Evolutionary conservation across 2,329 filamentous ascomycete species (phyloP), one percentile per base, ranked within the genome.

Genomic region (Fusarium sp.): DNA sequence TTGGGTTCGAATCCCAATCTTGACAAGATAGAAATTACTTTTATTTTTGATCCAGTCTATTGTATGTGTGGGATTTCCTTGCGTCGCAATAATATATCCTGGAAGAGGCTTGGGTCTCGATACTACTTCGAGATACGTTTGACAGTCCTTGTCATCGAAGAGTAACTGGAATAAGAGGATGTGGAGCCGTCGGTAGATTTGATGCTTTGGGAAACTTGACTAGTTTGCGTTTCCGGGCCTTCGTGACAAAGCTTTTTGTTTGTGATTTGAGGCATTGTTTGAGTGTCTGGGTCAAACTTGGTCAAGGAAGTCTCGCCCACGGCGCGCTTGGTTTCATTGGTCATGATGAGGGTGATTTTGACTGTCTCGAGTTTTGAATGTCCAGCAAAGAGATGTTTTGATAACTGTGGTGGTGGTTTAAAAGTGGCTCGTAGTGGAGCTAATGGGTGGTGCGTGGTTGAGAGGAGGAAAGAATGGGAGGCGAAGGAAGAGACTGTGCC

Each of bases 1-100:
- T 37, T 37, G 34, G 34, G 34, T 37, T 37, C 34, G 34, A 37
- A 37, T 37, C 34, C 34, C 34, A 37, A 37, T 37, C 34, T 37
- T 37, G 34, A 37, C 34, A 37, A 34, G 4, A 30, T 8, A 5
- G 1, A 4, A 34, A n/a, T 11, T 11, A 3, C 18, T 34, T 34
- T 32, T 32, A 6, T 37, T 34, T 18, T 10, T 34, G 2, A 10
- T 34, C 32, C 24, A 25, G 6, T 7, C 6, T 25, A 25, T 7
- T 25, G 24, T 25, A 7, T 20, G 20, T 20, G 20, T 20, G 20
- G 20, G 20, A 20, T 20, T 20, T 20, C 20, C 20, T 20, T 20
- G 20, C 20, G 20, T 20, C 20, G 20, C 20, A 20, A 20, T 20
- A 20, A 20, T 20, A 20, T 20, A 20, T 20, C 20, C 20, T 20